Base-by-base conservation (phyloP, 106 monocot species). In the Chionographis japonica region DNA sequence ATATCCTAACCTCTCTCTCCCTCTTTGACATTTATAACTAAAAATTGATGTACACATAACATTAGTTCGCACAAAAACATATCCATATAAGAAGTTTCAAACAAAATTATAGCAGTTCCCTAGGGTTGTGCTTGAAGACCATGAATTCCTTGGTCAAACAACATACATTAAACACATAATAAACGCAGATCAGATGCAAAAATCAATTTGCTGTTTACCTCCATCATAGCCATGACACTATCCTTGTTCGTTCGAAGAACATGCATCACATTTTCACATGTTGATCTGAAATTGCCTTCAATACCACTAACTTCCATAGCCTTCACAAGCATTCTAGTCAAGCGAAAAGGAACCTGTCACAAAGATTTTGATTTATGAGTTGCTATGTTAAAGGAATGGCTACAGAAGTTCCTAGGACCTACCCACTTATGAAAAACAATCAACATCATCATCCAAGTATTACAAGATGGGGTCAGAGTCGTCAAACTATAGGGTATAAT, bases 201-300 rank as follows among this genome's bases (percentile, higher is more conserved):
- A 55, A 15, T 39, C 4, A 16, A 14, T 36, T n/a, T 7, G 50
- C 15, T 52, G 9, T 60, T 83, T 69, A 98, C 97, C 92, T 98
- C 97, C 97, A 98, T 98, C 97, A 98, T 98, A 10, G 97, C 97
- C 97, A 98, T 98, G 19, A 98, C 97, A 70, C 97, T 92, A 50
- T 98, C 97, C 63, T 90, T 98, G 54, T 93, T 87, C 63, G 92
- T 90, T 51, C 97, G 83, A 12, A 98, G 87, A 62, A 93, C 97
- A 77, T 98, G 97, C 92, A 98, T 98, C 67, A 98, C 97, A 87
- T 98, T 98, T 81, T 98, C 97, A 77, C 97, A 98, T n/a, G 97
- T 98, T 17, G 90, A 85, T 69, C 97, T 80, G 68, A 98, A 98
- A 67, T 89, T 98, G 40, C 97, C 97, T 79, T 98, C 97, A 69